phyloP scores from a whole-genome alignment of 2,329 filamentous ascomycete species.

The Colletotrichum simmondsii region DNA sequence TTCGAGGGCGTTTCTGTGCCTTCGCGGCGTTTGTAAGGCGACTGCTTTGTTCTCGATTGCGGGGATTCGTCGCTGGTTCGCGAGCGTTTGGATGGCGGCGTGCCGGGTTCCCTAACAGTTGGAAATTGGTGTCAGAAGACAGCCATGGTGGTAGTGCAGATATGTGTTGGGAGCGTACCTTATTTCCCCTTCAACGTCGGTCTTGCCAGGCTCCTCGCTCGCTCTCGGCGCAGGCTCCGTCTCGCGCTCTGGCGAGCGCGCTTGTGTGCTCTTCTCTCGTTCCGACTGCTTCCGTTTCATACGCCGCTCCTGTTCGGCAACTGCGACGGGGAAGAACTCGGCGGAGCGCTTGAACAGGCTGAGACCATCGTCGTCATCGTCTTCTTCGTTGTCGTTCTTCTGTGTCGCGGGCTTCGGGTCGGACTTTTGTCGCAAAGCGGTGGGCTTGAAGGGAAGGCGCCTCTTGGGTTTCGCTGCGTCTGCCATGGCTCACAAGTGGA shows the following conservation, averaged over 20 bases:
- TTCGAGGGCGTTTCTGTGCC: conserved; percentile 27
- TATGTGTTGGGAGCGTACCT: not conserved
- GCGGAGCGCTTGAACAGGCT: conserved; percentile 62
- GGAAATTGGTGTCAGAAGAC: conserved; percentile 29
- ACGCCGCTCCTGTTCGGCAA: conserved; percentile 50
- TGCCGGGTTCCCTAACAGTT: conserved; percentile 42
- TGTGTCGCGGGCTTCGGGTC: conserved; percentile 39
- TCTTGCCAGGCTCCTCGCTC: conserved; percentile 32
- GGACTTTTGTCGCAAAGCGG: conserved; percentile 50
- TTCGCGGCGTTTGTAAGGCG: conserved; percentile 6
- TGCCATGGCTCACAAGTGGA: conserved; percentile 7
- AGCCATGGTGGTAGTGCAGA: not conserved
- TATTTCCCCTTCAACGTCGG: conserved; percentile 26
- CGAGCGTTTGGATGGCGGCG: conserved; percentile 52
- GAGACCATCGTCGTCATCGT: conserved; percentile 52
- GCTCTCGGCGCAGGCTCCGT: not conserved
- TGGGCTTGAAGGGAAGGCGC: conserved; percentile 62
- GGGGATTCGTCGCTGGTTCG: conserved; percentile 33
- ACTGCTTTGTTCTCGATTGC: conserved; percentile 21
- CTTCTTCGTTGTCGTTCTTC: conserved; percentile 32
- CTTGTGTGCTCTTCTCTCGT: conserved; percentile 25
- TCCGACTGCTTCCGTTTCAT: conserved; percentile 34
- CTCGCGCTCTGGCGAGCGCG: not conserved
- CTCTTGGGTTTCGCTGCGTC: conserved; percentile 42
- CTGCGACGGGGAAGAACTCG: conserved; percentile 58